Evolutionary conservation across 2,329 filamentous ascomycete genomes (phyloP).

Genomic region (Cercospora sp.): DNA sequence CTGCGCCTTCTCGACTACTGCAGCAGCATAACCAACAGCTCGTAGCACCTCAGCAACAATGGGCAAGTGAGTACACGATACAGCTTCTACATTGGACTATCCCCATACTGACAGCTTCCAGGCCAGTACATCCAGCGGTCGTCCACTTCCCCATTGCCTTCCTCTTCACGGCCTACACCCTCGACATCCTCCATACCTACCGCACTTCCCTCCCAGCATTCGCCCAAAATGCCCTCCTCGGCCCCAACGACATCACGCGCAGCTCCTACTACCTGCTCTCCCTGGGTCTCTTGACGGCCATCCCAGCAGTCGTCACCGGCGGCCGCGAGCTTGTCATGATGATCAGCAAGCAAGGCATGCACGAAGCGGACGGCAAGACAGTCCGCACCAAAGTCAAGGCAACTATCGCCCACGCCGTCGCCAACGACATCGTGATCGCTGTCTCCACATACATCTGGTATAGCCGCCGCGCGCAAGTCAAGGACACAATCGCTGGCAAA

Average conservation of each 20-base stretch:
- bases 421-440: conserved; percentile 46
- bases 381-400: conserved; percentile 46
- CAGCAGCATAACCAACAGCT: neutral
- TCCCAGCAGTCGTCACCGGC: conserved; percentile 40
- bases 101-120: conserved; percentile 19
- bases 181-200: conserved; percentile 45
- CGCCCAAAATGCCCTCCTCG: conserved; percentile 38
- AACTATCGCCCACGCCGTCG: conserved; percentile 45
- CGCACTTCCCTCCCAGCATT: conserved; percentile 36
- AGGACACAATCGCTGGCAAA: conserved; percentile 34
- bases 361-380: conserved; percentile 40
- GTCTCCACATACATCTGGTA: conserved; percentile 48
- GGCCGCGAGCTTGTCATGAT: conserved; percentile 44
- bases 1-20: neutral
- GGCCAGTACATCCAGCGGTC: conserved; percentile 49
- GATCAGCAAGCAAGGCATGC: conserved; percentile 48
- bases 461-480: conserved; percentile 37
- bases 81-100: neutral
- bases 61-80: conserved; percentile 22
- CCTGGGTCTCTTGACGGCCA: conserved; percentile 41
- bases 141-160: conserved; percentile 54
- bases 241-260: conserved; percentile 42
- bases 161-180: conserved; percentile 44
- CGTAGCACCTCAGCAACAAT: conserved; percentile 14
- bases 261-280: conserved; percentile 50